Evolutionary conservation across 2,329 filamentous ascomycete species (phyloP), one percentile per base, ranked within the genome.

Genomic region (Polychaeton citri): DNA sequence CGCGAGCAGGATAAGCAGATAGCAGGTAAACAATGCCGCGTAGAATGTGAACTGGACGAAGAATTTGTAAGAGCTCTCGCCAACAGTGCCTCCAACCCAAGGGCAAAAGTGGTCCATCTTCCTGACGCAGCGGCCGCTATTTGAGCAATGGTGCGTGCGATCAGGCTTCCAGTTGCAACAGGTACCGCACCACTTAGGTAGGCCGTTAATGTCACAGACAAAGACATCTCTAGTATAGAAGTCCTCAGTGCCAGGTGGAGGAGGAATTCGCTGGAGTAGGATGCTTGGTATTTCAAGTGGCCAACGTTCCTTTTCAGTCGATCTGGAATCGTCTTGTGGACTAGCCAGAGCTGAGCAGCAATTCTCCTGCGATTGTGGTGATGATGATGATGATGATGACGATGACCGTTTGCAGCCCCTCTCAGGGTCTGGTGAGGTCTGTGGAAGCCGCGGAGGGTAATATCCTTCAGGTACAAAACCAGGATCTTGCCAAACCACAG

Each of bases 61-160:
- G 59, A 84, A 95, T 50, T 95, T 95, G 64, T 88, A 87, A 2
- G 79, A 66, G 1, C 76, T 86, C 55, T 95, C 87, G 0, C 77
- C 81, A 7, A 98, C 78, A 45, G 94, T 82, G 16, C 88, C 90
- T 3, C 88, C 88, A n/a, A 93, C 87, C 75, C 77, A 96, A 0
- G 88, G 90, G 52, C 90, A 98, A 50, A 87, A 90, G 53, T 96
- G 88, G 44, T 96, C 88, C 81, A 95, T 90, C 51, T 90, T 90
- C 28, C 72, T 65, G 16, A 93, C 81, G 52, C 88, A 96, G 30
- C 85, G 71, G 34, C 75, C 75, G 9, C 90, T 65, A 53, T 93
- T 83, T 35, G 78, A 78, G 51, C 81, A 92, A 58, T 96, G 88
- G 54, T 94, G 86, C 2, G 81, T 73, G 3, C 88, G 72, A 51